These are phyloP conservation scores for Arxiozyma heterogenica DNA, from an alignment of 1,139 yeast species.

Conservation along the genomic window DNA sequence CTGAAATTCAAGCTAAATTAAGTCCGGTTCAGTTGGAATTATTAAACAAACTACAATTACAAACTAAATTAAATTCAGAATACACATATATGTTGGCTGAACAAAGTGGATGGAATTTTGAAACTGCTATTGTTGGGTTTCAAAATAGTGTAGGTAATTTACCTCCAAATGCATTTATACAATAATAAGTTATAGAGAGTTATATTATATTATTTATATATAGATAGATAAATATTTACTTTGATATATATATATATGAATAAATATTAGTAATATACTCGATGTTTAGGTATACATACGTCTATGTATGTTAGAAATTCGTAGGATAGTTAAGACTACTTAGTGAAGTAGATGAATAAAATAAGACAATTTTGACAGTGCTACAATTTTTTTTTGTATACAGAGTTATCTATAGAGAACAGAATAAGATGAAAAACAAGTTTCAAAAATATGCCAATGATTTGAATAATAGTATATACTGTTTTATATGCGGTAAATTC, in stretches of 20 bases:
- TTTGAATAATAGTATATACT: neutral
- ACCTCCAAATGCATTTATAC: slow-evolving; percentile 48
- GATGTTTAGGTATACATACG: neutral
- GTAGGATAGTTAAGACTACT: neutral
- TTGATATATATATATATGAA: neutral
- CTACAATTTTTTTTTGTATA: no score
- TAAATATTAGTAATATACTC: neutral
- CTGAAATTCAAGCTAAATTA: slow-evolving; percentile 46
- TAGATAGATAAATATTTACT: neutral
- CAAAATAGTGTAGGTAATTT: slow-evolving; percentile 49
- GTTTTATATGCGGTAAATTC: neutral
- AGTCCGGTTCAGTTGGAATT: slow-evolving; percentile 56
- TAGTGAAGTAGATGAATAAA: no score
- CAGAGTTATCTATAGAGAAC: no score
- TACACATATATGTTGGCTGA: slow-evolving; percentile 80
- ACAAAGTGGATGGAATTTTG: slow-evolving; percentile 81
- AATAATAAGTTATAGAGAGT: slow-evolving; percentile 2
- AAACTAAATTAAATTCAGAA: slow-evolving; percentile 69
- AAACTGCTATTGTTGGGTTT: slow-evolving; percentile 61
- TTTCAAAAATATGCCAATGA: neutral
- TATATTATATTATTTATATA: neutral
- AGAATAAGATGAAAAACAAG: no score
- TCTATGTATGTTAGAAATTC: neutral
- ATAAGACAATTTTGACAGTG: neutral
- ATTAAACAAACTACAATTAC: slow-evolving; percentile 54